Percentiles rank a stretch among this genome's conserved stretches.
phyloP scores from a whole-genome alignment of 306 rosid species.

The Dalbergia cochinchinensis region DNA sequence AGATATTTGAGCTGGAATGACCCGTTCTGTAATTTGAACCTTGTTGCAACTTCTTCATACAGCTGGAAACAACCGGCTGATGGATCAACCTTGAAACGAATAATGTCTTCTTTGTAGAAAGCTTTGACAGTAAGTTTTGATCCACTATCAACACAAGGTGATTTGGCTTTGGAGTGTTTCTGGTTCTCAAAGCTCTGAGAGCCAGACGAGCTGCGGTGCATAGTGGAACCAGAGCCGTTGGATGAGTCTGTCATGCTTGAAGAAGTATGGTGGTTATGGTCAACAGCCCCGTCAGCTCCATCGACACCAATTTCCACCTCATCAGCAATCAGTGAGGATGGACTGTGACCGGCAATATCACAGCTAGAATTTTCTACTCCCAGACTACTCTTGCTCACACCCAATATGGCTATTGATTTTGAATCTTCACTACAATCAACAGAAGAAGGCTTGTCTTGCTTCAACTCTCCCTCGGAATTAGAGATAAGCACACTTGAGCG shows the following conservation, averaged over 20 bases:
- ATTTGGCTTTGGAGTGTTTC: constrained; percentile 53
- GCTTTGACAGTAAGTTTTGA: constrained; percentile 84
- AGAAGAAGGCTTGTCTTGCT: constrained; percentile 47
- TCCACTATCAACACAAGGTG: constrained; percentile 53
- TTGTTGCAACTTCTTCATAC: constrained; percentile 77
- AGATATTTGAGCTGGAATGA: constrained; percentile 85
- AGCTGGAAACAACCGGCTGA: constrained; percentile 69
- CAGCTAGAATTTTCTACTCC: constrained; percentile 45
- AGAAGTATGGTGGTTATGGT: constrained; percentile 62
- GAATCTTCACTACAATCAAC: constrained; percentile 57
- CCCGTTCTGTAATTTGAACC: constrained; percentile 78
- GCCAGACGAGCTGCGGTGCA: constrained; percentile 68
- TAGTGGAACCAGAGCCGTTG: constrained; percentile 58
- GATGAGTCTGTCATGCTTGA: constrained; percentile 84
- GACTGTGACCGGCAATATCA: constrained; percentile 51
- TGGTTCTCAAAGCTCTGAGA: constrained; percentile 73
- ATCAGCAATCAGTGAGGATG: constrained; percentile 59
- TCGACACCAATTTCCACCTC: constrained; percentile 55
- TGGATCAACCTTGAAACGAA: constrained; percentile 90
- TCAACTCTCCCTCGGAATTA: constrained; percentile 47
- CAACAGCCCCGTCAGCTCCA: constrained; percentile 53
- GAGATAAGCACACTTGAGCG: constrained; percentile 38
- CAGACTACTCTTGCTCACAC: constrained; percentile 40
- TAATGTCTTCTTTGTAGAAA: constrained; percentile 69
- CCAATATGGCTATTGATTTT: constrained; percentile 51